Base-by-base conservation (phyloP, 2,329 filamentous ascomycete genomes). In the Cordyceps tenuipes region DNA sequence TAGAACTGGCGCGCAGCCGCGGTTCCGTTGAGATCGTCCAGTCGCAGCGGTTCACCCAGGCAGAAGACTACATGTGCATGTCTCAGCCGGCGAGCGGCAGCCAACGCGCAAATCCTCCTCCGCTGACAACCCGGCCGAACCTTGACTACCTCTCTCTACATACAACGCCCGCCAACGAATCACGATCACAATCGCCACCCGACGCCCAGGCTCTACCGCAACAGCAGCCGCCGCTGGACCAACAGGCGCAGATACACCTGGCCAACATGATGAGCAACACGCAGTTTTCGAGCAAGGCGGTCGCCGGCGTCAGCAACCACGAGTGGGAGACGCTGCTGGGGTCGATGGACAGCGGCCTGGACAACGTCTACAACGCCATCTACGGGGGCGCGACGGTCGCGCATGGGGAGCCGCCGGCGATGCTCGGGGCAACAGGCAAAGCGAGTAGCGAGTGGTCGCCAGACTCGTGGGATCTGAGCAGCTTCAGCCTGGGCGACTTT, bases 271-370 rank as follows among this genome's bases (percentile, higher is more conserved):
- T 64, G 66, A 56, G 58, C 55, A 41, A 65, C 62, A 63, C 48
- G 3, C 62, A 63, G 17, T 46, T 56, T 6, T 52, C 44, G 3
- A 64, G 55, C 43, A 77, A 79, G 65, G 65, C 73, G 44, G 65
- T 36, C 34, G 9, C 67, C 63, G 75, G 73, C 17, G 79, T 87
- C 13, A 85, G 85, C 0, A 76, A 85, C 9, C 79, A 84, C 0
- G 90, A 94, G 66, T 96, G 91, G 91, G 91, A 96, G 71, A 84
- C 87, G 1, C 79, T 96, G 0, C 79, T 96, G 2, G 86, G 88
- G 4, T 87, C 87, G 23, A 85, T 96, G 70, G 91, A 96, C 66
- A 86, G 86, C 41, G 90, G 90, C 0, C 82, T 87, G 64, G 84
- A 86, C 58, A 95, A 93, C 68, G 87, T 95, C n/a, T 94, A 90